Percentiles rank a stretch among this genome's conserved stretches.
Conservation (phyloP, 1,284 basidiomycete genomes). For the Ganoderma resinaceum region DNA sequence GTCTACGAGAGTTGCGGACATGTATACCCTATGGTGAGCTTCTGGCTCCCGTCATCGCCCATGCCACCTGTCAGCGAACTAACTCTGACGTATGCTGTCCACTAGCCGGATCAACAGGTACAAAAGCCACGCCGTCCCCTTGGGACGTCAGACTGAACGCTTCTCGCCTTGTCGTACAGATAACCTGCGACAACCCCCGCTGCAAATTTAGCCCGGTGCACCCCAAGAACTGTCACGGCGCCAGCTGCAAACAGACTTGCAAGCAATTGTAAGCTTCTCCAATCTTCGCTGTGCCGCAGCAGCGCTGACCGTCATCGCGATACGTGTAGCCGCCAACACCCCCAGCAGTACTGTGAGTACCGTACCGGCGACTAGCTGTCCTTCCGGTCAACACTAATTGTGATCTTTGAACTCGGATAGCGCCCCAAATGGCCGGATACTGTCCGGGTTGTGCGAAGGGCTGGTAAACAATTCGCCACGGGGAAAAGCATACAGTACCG, state of each 20-base stretch:
- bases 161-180: conserved; percentile 18
- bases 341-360: conserved; percentile 39
- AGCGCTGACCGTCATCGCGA: conserved; percentile 4
- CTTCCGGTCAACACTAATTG: background rate
- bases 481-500: background rate
- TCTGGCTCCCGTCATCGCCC: background rate
- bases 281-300: background rate
- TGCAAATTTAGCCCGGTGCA: conserved; percentile 39
- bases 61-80: background rate
- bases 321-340: conserved; percentile 34
- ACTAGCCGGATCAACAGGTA: conserved; percentile 28
- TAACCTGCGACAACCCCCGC: conserved; percentile 34
- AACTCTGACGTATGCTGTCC: conserved; percentile 1
- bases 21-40: conserved; percentile 32
- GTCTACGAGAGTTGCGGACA: conserved; percentile 35
- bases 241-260: conserved; percentile 38
- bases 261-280: conserved; percentile 36
- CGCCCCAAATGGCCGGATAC: conserved; percentile 28
- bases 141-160: background rate
- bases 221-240: conserved; percentile 31
- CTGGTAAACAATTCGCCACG: conserved; percentile 1
- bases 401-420: conserved; percentile 12
- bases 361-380: background rate
- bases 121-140: too few relatives aligned
- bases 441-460: conserved; percentile 25